These are phyloP conservation scores for Fusarium pininemorale DNA, from an alignment of 2,329 filamentous ascomycete species.

Conservation along the genomic window DNA sequence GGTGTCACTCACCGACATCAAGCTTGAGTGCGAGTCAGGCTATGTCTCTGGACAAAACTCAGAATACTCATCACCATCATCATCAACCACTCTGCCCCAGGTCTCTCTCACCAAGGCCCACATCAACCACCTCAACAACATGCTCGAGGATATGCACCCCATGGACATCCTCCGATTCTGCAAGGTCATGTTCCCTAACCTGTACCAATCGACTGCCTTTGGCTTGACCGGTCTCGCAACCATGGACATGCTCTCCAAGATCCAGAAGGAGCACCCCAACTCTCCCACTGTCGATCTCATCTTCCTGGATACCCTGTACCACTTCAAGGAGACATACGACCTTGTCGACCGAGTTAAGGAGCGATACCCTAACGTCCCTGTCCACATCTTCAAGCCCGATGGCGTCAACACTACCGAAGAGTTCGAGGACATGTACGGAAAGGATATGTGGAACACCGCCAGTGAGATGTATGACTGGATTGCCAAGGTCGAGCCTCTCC, in stretches of 20 bases:
- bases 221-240: constrained; percentile 83
- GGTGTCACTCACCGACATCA: constrained; percentile 52
- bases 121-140: constrained; percentile 88
- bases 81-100: constrained; percentile 66
- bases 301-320: constrained; percentile 86
- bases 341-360: constrained; percentile 78
- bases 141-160: constrained; percentile 87
- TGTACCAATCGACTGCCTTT: constrained; percentile 88
- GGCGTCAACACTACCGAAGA: constrained; percentile 76
- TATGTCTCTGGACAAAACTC: constrained; percentile 71
- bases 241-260: constrained; percentile 84
- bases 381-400: constrained; percentile 91
- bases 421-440: constrained; percentile 84
- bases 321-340: constrained; percentile 80
- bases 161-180: constrained; percentile 93
- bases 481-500: constrained; percentile 96
- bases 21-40: constrained; percentile 76
- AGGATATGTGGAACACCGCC: constrained; percentile 84
- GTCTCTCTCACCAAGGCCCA: constrained; percentile 89
- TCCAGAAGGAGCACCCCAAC: constrained; percentile 70
- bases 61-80: constrained; percentile 50
- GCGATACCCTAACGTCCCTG: constrained; percentile 78
- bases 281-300: constrained; percentile 71
- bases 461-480: constrained; percentile 95
- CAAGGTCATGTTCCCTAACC: constrained; percentile 86